Evolutionary conservation across 2,329 filamentous ascomycete genomes (phyloP), one percentile per base, ranked within the genome.

Genomic region (Uncinocarpus reesii): DNA sequence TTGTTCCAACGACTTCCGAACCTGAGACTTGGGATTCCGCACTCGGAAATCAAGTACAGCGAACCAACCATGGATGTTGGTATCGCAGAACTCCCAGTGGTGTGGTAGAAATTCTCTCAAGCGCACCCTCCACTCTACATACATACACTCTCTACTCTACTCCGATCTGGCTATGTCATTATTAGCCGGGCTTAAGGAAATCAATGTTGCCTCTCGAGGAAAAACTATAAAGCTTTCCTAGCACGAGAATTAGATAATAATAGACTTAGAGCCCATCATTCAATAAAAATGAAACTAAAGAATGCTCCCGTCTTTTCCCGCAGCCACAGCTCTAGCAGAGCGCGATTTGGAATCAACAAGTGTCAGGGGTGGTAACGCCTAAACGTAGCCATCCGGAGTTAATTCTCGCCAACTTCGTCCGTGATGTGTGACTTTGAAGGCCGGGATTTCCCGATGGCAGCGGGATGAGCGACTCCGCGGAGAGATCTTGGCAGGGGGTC

Each of bases 51-150:
- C 23, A 62, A 68, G 42, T 72, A 64, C 51, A 63, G 62, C 8
- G 64, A 65, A 1, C 58, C 64, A 21, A 56, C 53, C 8, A 63
- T 59, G 52, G 70, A 71, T 55, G 65, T 73, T 1, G 68, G 70
- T 0, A 65, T 72, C 23, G 52, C 56, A 1, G 64, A 64, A 42
- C 58, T 73, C 10, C 67, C 65, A 0, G 64, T 71, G 62, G 47
- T 49, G 32, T 53, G 52, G 52, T 42, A 44, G 20, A 20, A 34
- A 15, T 18, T 29, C 18, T 8, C 18, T 15, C 13, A 16, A 8
- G 8, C 10, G 11, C 18, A 13, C n/a, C 10, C 11, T 42, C 29
- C 29, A 32, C 29, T 23, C 23, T 28, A 10, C 38, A 20, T 26
- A 7, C 16, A n/a, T 23, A 26, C 24, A 4, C 6, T 42, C 40